These are phyloP conservation scores for Aegilops umbellulata DNA, from an alignment of 176 grass and related monocot genomes.

Conservation along the genomic window DNA sequence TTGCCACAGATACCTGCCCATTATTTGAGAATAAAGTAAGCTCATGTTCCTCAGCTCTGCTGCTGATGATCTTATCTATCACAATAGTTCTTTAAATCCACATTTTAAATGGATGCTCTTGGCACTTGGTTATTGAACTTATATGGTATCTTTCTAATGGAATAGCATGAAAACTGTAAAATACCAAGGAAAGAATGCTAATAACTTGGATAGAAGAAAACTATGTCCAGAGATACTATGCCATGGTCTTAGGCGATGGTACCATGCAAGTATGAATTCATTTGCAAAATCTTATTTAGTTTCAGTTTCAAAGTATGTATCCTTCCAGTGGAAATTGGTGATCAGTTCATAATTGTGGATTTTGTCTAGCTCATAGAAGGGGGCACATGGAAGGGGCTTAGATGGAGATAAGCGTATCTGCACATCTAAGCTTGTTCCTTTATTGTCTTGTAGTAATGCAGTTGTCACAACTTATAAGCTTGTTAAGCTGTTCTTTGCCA, in stretches of 20 bases:
- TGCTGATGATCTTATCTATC: conserved; percentile 29
- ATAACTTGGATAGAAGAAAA: background rate
- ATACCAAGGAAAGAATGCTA: background rate
- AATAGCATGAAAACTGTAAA: conserved; percentile 7
- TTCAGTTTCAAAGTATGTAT: conserved; percentile 1
- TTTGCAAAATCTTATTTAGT: background rate
- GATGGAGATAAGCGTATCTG: background rate
- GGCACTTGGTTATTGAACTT: background rate
- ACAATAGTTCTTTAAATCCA: conserved; percentile 1
- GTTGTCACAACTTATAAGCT: conserved; percentile 4
- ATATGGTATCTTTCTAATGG: conserved; percentile 10
- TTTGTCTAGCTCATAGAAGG: background rate
- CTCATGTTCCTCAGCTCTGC: conserved; percentile 23
- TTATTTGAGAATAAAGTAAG: conserved; percentile 86
- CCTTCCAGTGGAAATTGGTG: background rate
- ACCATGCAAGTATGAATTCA: background rate
- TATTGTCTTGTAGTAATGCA: conserved; percentile 1
- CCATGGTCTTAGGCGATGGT: background rate
- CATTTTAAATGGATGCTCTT: conserved; percentile 19
- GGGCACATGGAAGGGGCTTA: background rate
- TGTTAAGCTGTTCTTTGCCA: background rate
- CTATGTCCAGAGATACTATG: background rate
- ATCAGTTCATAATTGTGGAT: background rate
- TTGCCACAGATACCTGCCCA: conserved; percentile 64
- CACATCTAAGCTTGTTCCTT: background rate